Conservation (phyloP, 2,329 filamentous ascomycete species). For the Colletotrichum sojae region DNA sequence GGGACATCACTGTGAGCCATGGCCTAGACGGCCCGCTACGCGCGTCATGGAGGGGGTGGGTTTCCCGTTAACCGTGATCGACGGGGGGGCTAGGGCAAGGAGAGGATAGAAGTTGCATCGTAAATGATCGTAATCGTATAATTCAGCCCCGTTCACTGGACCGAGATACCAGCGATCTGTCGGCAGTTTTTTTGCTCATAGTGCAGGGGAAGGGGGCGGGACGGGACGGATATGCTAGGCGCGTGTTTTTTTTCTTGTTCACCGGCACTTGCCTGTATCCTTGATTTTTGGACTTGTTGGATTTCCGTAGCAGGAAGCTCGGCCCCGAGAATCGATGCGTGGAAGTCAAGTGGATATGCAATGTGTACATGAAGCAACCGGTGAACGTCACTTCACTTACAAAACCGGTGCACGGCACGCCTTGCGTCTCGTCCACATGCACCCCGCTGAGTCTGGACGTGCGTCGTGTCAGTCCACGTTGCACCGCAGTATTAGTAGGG, state of each 20-base stretch:
- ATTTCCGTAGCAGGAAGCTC: constrained; percentile 13
- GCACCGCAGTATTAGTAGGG: constrained; percentile 14
- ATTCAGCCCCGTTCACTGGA: background rate
- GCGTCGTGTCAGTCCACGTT: constrained; percentile 1
- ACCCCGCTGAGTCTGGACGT: background rate
- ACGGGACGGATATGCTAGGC: constrained; percentile 11
- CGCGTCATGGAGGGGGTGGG: no score
- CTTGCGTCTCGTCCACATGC: background rate
- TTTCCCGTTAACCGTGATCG: no score
- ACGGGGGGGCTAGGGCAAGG: no score
- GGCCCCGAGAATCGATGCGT: constrained; percentile 13
- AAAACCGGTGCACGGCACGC: background rate
- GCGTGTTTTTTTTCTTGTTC: background rate
- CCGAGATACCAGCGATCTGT: background rate
- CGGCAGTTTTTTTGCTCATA: constrained; percentile 3
- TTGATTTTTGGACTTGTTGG: no score
- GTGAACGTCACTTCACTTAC: no score
- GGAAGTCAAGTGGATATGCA: background rate
- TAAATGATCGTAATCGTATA: no score
- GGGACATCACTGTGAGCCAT: no score
- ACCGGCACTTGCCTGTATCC: no score
- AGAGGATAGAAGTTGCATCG: no score
- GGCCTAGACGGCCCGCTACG: no score
- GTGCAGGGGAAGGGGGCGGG: constrained; percentile 9
- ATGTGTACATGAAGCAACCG: background rate